Percentiles rank a stretch among this genome's conserved stretches.
These are phyloP conservation scores for Kwoniella dendrophila DNA, from an alignment of 768 basidiomycete species.

Conservation along the genomic window DNA sequence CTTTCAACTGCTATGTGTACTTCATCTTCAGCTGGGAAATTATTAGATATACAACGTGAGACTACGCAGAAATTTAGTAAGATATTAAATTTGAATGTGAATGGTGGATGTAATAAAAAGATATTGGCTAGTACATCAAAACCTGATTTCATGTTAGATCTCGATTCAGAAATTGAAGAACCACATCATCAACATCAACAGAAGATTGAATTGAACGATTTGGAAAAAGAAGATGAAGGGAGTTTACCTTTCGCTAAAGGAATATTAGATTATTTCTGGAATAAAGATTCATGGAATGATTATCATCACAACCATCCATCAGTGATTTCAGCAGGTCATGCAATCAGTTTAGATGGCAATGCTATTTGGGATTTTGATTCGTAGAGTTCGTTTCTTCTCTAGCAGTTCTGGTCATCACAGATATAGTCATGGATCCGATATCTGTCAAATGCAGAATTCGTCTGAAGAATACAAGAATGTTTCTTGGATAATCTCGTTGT, in stretches of 20 bases:
- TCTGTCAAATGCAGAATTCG: too few species aligned
- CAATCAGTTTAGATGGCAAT: slow-evolving; percentile 5
- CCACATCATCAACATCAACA: too few species aligned
- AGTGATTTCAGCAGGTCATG: not conserved
- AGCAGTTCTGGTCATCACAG: too few species aligned
- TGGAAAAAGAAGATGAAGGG: not conserved
- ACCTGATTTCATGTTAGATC: not conserved
- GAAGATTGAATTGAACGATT: too few species aligned
- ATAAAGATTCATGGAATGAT: not conserved
- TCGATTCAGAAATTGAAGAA: too few species aligned
- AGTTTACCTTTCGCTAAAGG: not conserved
- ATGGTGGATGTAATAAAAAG: not conserved
- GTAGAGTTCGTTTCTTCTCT: not conserved
- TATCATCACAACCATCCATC: slow-evolving; percentile 1
- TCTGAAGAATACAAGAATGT: too few species aligned
- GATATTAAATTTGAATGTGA: not conserved
- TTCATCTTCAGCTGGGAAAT: not conserved
- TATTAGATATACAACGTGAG: slow-evolving; percentile 10
- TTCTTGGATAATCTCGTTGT: too few species aligned
- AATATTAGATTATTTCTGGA: not conserved
- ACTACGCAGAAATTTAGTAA: not conserved
- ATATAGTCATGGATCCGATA: too few species aligned
- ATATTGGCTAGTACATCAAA: not conserved
- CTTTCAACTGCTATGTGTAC: slow-evolving; percentile 14
- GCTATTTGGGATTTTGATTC: slow-evolving; percentile 22